Evolutionary conservation across 805 yeast species (phyloP), one percentile per base, ranked within the genome.

Genomic region (Starmerella etchellsii): DNA sequence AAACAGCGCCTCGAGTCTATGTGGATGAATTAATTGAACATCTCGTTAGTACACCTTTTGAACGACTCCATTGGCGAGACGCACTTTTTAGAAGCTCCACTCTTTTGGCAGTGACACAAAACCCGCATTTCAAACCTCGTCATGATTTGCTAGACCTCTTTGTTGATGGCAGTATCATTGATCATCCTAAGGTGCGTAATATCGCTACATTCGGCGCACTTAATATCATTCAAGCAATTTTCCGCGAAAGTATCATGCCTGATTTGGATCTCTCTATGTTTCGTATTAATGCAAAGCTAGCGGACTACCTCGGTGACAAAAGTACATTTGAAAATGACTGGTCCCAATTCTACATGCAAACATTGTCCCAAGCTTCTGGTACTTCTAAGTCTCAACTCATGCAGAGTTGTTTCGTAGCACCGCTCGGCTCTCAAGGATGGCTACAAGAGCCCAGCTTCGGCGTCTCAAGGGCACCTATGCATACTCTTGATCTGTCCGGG

Each of bases 171-270:
- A 44, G 47, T 35, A 53, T 58, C 18, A 42, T 48, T 56, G 94
- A 95, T 11, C 49, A 45, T 31, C 49, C 49, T 1, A 42, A 42
- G 18, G 41, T 40, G 19, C 43, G 46, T 2, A 19, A 0, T 60
- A 69, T 2, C 60, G 82, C 34, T 65, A 81, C 1, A 68, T 75
- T 41, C 56, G 73, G 28, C 76, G 81, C 16, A 59, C 77, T 77
- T 2, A 66, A 70, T n/a, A 48, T 77, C 4, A 54, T 74, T 20
- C 64, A 64, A 42, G 70, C 72, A 40, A 48, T 73, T 6, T 59
- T 66, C 23, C 54, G 63, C 0, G 58, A 9, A 4, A 9, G 16
- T 4, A 7, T 20, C 11, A 5, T 31, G 25, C 34, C 34, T 4
- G 10, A 11, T 4, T 16, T 13, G 8, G 14, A 25, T 18, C 15